Evolutionary conservation across 2,329 filamentous ascomycete species (phyloP).

Genomic region (Tolypocladium tundrense): DNA sequence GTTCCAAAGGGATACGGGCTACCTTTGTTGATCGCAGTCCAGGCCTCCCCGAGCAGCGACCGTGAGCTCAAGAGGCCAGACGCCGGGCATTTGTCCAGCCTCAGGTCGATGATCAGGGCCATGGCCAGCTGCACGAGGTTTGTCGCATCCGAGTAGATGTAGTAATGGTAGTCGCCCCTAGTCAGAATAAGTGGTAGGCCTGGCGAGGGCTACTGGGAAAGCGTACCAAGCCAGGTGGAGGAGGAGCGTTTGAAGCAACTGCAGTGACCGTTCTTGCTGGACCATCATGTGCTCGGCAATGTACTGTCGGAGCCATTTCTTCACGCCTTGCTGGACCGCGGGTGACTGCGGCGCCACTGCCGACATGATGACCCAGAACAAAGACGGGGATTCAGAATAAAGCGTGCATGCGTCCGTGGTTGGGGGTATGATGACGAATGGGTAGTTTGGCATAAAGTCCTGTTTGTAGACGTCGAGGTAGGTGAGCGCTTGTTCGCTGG

Average conservation of each 20-base stretch:
- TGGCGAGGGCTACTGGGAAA: no score
- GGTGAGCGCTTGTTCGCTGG: slow-evolving; percentile 19
- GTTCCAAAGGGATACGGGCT: slow-evolving; percentile 4
- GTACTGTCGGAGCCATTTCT: no score
- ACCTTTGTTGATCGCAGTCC: slow-evolving; percentile 10
- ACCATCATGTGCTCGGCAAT: no score
- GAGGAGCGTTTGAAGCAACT: no score
- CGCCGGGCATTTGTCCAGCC: slow-evolving; percentile 19
- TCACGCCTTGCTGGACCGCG: no score
- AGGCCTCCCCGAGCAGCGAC: slow-evolving; percentile 21
- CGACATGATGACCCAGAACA: slow-evolving; percentile 27
- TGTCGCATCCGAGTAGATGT: slow-evolving; percentile 24
- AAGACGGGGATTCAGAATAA: slow-evolving; percentile 18
- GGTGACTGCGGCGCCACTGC: no score
- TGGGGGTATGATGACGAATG: slow-evolving; percentile 24
- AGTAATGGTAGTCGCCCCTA: slow-evolving; percentile 30
- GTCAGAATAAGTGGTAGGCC: no score
- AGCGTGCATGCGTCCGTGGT: slow-evolving; percentile 17
- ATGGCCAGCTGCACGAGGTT: slow-evolving; percentile 27
- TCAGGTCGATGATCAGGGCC: slow-evolving; percentile 26
- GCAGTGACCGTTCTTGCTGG: no score
- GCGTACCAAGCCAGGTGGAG: no score
- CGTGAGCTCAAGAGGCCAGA: slow-evolving; percentile 12
- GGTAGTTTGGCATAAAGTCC: slow-evolving; percentile 22
- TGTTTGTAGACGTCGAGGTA: slow-evolving; percentile 22